A percentile compares a stretch with the other conserved stretches of the same genome.
These are phyloP conservation scores for Kandelia obovata DNA, from an alignment of 345 rosid species.

Conservation along the genomic window DNA sequence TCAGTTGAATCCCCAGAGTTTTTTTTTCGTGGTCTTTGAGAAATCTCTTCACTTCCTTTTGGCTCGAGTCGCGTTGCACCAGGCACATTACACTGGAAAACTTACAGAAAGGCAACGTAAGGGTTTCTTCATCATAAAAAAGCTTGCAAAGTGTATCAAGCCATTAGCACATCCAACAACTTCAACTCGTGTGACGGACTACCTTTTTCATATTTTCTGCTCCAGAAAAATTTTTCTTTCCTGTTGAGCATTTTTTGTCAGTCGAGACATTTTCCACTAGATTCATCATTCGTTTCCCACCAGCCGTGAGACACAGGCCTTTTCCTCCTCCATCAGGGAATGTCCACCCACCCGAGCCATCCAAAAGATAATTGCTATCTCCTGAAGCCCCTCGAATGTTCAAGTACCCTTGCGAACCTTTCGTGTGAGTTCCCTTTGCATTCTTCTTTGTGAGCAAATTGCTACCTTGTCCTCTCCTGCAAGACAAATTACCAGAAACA, in stretches of 20 bases:
- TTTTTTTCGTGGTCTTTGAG: conserved; percentile 10
- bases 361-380: conserved; percentile 20
- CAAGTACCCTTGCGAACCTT: conserved; percentile 21
- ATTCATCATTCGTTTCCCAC: conserved; percentile 37
- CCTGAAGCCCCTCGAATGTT: conserved; percentile 26
- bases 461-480: conserved; percentile 25
- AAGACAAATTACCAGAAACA: conserved; percentile 23
- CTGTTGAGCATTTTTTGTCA: conserved; percentile 17
- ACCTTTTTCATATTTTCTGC: conserved; percentile 45
- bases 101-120: background rate
- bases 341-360: conserved; percentile 57
- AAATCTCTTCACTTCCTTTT: conserved; percentile 16
- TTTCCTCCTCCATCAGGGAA: conserved; percentile 54
- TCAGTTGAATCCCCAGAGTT: conserved; percentile 23
- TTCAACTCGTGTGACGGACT: background rate
- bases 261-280: conserved; percentile 24
- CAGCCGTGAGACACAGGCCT: conserved; percentile 42
- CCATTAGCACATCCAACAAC: background rate
- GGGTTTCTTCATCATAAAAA: background rate
- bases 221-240: conserved; percentile 17
- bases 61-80: conserved; percentile 1
- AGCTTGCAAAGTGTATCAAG: background rate
- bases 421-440: conserved; percentile 20
- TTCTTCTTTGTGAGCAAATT: conserved; percentile 18
- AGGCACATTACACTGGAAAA: conserved; percentile 20